Base-by-base conservation (phyloP, 192 early-diverging fungal species). In the Umbelopsis sp. region DNA sequence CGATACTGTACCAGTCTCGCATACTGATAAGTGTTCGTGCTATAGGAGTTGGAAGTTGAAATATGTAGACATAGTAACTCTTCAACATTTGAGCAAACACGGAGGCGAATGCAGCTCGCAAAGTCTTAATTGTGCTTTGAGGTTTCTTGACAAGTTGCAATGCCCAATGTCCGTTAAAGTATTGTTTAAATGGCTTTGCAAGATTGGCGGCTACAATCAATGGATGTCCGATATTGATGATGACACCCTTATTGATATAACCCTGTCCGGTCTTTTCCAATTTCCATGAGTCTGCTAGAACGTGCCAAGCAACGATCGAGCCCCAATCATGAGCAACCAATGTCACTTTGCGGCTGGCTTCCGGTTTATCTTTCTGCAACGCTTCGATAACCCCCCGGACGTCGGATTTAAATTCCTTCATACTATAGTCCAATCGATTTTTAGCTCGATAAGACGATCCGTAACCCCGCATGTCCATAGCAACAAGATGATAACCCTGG, bases 391-490 rank as follows among this genome's bases (percentile, higher is more conserved):
- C 11, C 12, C 33, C 48, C 9, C 67, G 67, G 37, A 69, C 67
- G 46, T 69, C 67, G 3, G 67, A 69, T 16, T 49, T 52, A 13
- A 69, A 49, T 21, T 48, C 33, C 2, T 7, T 49, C 46, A 46
- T 69, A 7, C 23, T 46, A 44, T 49, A 69, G 44, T 50, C 67
- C 3, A n/a, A 46, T 8, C 30, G 18, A 25, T 30, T 35, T 11
- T 41, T 69, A 3, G 67, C 23, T 0, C 22, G 35, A 20, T 69
- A 69, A 22, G 67, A 69, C 15, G 46, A 13, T 1, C 46, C 67
- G n/a, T 69, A 69, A 1, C 67, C 67, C 21, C 67, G 67, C 67
- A 74, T 74, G 21, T 74, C 72, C 41, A 74, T 46, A 15, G 72
- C 72, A 1, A 69, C 72, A 12, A 74, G 44, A 55, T 74, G 67